Conservation (phyloP, 495 filamentous ascomycete genomes). For the Xanthoparmelia taractica region DNA sequence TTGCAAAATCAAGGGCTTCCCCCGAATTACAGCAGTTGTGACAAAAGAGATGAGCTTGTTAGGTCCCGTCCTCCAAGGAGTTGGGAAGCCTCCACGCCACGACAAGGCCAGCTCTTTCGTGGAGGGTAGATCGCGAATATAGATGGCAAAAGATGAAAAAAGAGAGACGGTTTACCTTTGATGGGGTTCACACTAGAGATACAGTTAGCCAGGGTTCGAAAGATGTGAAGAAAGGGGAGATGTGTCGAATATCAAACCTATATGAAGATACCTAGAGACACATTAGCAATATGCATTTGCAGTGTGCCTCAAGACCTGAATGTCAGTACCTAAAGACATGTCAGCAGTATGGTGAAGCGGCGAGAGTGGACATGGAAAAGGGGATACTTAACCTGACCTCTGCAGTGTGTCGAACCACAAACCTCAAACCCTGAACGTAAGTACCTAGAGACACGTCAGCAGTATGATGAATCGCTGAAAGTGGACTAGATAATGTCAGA, state of each 20-base stretch:
- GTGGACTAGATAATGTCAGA: not conserved
- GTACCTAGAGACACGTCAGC: conserved; percentile 4
- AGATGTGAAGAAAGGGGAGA: too few relatives aligned
- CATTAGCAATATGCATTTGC: too few relatives aligned
- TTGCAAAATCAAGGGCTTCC: not conserved
- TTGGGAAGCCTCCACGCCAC: conserved; percentile 8
- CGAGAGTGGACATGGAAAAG: not conserved
- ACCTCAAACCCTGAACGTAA: not conserved
- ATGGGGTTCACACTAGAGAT: not conserved
- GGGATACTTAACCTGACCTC: not conserved
- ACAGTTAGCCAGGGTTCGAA: not conserved
- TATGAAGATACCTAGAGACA: too few relatives aligned
- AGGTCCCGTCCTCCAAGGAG: not conserved
- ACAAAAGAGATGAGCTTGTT: conserved; percentile 4
- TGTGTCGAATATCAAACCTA: too few relatives aligned
- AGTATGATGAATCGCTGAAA: not conserved
- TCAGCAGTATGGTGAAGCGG: not conserved
- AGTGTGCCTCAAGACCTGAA: not conserved
- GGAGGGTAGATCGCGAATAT: conserved; percentile 4
- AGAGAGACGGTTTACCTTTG: not conserved
- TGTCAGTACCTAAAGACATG: not conserved
- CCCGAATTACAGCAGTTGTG: not conserved
- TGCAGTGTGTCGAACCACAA: not conserved
- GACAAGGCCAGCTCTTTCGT: conserved; percentile 9
- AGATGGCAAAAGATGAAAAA: not conserved